These are phyloP conservation scores for Sporothrix dimorphospora DNA, from an alignment of 2,329 filamentous ascomycete species.

Conservation along the genomic window DNA sequence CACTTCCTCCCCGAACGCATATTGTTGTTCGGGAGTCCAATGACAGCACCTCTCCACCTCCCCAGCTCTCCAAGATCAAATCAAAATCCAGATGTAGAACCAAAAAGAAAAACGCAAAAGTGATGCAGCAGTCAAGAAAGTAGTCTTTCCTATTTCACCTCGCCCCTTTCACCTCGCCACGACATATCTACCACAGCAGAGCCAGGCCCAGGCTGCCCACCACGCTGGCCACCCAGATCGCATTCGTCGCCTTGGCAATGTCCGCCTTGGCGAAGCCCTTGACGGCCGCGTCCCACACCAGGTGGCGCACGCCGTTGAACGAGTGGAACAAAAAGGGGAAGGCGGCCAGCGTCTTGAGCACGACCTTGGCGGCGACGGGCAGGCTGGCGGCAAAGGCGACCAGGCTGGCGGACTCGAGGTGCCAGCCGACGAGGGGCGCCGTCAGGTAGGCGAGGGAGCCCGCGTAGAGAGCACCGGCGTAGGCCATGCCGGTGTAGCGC, in stretches of 20 bases:
- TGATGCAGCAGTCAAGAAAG: not conserved
- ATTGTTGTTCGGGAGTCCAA: not conserved
- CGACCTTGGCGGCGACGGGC: constrained; percentile 62
- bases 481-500: constrained; percentile 77
- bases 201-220: constrained; percentile 51
- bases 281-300: constrained; percentile 54
- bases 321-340: constrained; percentile 65
- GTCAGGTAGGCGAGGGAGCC: constrained; percentile 81
- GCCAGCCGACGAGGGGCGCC: constrained; percentile 71
- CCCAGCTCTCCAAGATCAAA: not conserved
- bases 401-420: constrained; percentile 62
- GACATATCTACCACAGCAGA: constrained; percentile 43
- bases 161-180: not conserved
- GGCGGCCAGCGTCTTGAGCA: constrained; percentile 57
- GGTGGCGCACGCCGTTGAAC: constrained; percentile 59
- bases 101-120: not conserved
- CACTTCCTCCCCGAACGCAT: not conserved
- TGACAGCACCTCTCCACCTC: not conserved
- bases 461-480: constrained; percentile 76
- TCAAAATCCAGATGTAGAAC: not conserved
- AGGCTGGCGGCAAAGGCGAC: constrained; percentile 63
- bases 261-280: constrained; percentile 54
- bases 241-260: constrained; percentile 52
- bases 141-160: not conserved
- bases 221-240: constrained; percentile 52